These are phyloP conservation scores for Guadua angustifolia DNA, from an alignment of 176 grass and related monocot genomes.

Conservation along the genomic window DNA sequence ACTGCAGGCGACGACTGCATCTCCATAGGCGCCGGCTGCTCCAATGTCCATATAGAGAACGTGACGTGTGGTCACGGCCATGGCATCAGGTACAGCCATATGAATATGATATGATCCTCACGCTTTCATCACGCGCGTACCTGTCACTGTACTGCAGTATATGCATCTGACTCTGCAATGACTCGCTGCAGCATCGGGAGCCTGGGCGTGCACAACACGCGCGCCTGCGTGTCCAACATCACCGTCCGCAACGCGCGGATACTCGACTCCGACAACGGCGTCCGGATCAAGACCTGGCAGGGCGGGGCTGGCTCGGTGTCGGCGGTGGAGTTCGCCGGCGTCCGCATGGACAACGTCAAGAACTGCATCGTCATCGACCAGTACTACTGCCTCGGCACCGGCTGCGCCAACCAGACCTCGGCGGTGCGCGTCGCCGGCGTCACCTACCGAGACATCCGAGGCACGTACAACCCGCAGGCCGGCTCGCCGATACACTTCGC, in stretches of 20 bases:
- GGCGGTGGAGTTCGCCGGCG: constrained; percentile 54
- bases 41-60: constrained; percentile 66
- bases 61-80: constrained; percentile 69
- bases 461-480: constrained; percentile 56
- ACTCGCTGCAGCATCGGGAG: constrained; percentile 67
- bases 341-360: constrained; percentile 69
- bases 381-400: constrained; percentile 68
- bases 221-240: constrained; percentile 77
- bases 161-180: not conserved
- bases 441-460: constrained; percentile 63
- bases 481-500: constrained; percentile 68
- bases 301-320: constrained; percentile 64
- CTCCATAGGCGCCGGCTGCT: constrained; percentile 71
- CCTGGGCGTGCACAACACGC: constrained; percentile 68
- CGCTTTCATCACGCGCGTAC: constrained; percentile 49
- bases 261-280: constrained; percentile 67
- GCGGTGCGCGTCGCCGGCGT: constrained; percentile 67
- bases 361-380: constrained; percentile 90
- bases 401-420: constrained; percentile 70
- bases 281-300: constrained; percentile 95
- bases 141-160: not conserved
- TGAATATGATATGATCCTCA: not conserved
- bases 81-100: constrained; percentile 63
- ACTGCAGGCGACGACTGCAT: constrained; percentile 77
- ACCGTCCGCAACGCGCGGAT: constrained; percentile 59